A percentile compares a stretch with the other conserved stretches of the same genome.
Conservation (phyloP, 2,329 filamentous ascomycete species). For the Tolypocladium ophioglossoides region DNA sequence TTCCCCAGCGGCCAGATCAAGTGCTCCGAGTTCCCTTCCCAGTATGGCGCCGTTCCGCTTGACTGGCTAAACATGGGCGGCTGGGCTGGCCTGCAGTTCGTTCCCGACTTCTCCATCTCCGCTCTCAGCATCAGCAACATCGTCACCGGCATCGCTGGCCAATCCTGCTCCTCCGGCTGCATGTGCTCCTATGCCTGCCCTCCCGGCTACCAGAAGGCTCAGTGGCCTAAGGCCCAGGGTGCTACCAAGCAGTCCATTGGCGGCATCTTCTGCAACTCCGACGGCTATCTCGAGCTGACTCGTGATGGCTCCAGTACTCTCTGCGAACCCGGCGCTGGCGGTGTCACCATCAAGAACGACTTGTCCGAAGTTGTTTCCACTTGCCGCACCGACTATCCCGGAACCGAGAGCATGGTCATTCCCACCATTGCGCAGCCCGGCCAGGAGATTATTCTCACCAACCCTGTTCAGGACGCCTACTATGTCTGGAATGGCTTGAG, state of each 20-base stretch:
- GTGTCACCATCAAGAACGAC: conserved; percentile 67
- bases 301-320: conserved; percentile 57
- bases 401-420: conserved; percentile 79
- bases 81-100: conserved; percentile 70
- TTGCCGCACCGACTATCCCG: conserved; percentile 95
- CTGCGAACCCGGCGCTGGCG: conserved; percentile 62
- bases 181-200: conserved; percentile 94
- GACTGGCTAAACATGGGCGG: conserved; percentile 60
- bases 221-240: conserved; percentile 77
- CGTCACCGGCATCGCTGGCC: conserved; percentile 49
- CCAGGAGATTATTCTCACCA: conserved; percentile 53
- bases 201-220: conserved; percentile 82
- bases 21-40: conserved; percentile 65
- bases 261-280: conserved; percentile 66
- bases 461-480: conserved; percentile 61
- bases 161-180: conserved; percentile 47
- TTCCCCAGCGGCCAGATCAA: conserved; percentile 68
- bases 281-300: conserved; percentile 68
- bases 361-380: conserved; percentile 56
- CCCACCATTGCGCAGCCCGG: conserved; percentile 57
- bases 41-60: conserved; percentile 68
- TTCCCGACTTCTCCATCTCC: conserved; percentile 37
- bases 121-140: conserved; percentile 53
- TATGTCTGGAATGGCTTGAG: conserved; percentile 64
- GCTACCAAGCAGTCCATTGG: conserved; percentile 74